Base-by-base conservation (phyloP, 768 basidiomycete genomes). In the Clitopilus hobsonii region DNA sequence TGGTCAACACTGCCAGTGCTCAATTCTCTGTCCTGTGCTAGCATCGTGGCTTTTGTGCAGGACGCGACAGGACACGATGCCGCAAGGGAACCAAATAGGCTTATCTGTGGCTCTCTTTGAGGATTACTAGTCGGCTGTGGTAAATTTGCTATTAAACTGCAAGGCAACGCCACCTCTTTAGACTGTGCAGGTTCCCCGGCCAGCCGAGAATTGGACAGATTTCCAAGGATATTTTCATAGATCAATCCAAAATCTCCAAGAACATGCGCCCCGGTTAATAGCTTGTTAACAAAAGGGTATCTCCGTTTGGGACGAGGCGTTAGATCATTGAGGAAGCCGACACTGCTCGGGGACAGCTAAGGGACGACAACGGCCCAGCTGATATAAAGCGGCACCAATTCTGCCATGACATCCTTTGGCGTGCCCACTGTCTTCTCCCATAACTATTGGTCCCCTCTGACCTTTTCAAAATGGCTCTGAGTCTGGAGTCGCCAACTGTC, bases 401-500 rank as follows among this genome's bases (percentile, higher is more conserved):
- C 22, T 32, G 49, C 49, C 38, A 53, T 49, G 50, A 38, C 29
- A 28, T 32, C 13, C 38, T 52, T 60, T 58, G 36, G 58, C 48
- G 30, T 51, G 22, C 22, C 53, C 48, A 5, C 36, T 7, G 23
- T 47, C 27, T 29, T 22, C 51, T 22, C 52, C 48, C 18, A 28
- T 14, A 26, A 14, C 23, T 23, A 18, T 32, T 38, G 13, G 27
- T 22, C 38, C 49, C 29, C 8, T 23, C 36, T 28, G 30, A 20
- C n/a, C 11, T 24, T 10, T 53, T 52, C 23, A 56, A 58, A 22
- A 65, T 67, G 55, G n/a, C n/a, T n/a, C 45, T 53, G 26, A 68
- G 67, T 41, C 63, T 73, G 48, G 58, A 65, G 25, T 58, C 57
- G 20, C 61, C 65, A 48, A 72, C 72, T 13, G 54, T 76, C 30